These are phyloP conservation scores for Alternaria gaisen DNA, from an alignment of 2,329 filamentous ascomycete species.

Conservation along the genomic window DNA sequence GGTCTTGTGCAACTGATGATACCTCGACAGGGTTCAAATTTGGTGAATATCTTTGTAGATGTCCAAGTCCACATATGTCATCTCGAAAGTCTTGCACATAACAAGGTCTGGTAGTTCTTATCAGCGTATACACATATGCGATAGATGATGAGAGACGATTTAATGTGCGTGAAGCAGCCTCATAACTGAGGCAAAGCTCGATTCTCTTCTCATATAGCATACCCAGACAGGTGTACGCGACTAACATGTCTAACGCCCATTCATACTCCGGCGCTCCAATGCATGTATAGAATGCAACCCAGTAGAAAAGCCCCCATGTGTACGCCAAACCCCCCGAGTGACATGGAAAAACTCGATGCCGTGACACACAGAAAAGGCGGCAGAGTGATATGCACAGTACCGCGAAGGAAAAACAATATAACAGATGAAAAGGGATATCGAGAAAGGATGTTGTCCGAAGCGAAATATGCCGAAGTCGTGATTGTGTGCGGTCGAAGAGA, in stretches of 20 bases:
- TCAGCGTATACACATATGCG: not conserved
- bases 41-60: not conserved
- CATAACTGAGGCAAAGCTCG: constrained; percentile 5
- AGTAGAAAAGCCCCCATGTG: constrained; percentile 1
- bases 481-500: constrained; percentile 7
- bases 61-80: not conserved
- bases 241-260: constrained; percentile 15
- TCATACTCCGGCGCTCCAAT: constrained; percentile 22
- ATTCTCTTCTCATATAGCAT: constrained; percentile 11
- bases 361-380: constrained; percentile 7
- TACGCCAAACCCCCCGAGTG: constrained; percentile 14
- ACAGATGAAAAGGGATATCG: constrained; percentile 30
- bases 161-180: not conserved
- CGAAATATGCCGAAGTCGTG: constrained; percentile 25
- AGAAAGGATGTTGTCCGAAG: constrained; percentile 24
- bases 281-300: constrained; percentile 16
- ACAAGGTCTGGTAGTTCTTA: not conserved
- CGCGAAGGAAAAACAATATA: constrained; percentile 22
- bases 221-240: constrained; percentile 2
- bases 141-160: not conserved
- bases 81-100: not conserved
- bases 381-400: constrained; percentile 23
- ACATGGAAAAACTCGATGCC: constrained; percentile 14
- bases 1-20: not conserved
- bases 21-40: not conserved